Evolutionary conservation across 495 filamentous ascomycete species (phyloP).

Genomic region (Opeltia flavorubescens): DNA sequence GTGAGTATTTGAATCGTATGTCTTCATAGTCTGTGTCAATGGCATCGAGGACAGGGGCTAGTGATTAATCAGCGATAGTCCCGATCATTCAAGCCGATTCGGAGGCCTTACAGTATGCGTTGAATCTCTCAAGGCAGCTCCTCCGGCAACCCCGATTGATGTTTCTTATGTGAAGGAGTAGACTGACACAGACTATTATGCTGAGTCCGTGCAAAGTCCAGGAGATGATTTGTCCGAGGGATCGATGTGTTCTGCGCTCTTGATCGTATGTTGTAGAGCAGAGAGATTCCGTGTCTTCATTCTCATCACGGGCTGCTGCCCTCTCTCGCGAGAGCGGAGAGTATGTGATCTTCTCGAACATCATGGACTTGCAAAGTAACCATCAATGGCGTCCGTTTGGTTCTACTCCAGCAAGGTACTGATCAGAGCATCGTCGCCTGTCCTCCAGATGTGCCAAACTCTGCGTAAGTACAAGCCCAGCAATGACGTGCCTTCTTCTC

Average conservation of each 20-base stretch:
- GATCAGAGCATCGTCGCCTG: background rate
- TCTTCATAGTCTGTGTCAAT: background rate
- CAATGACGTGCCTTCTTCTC: no score
- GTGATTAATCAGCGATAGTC: background rate
- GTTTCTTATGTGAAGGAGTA: background rate
- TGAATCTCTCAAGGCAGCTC: background rate
- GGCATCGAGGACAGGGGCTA: background rate
- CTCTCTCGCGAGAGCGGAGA: background rate
- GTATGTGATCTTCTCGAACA: background rate
- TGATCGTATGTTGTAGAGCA: background rate
- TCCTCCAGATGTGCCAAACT: background rate
- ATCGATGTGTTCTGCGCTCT: background rate
- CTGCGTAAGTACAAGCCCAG: background rate
- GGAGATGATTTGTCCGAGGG: background rate
- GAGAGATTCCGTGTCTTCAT: background rate
- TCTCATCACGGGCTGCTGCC: background rate
- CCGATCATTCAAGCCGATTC: background rate
- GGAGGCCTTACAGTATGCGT: background rate
- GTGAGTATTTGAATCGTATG: background rate
- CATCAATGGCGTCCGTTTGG: background rate
- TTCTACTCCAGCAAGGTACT: background rate
- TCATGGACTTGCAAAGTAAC: background rate
- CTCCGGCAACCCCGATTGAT: background rate
- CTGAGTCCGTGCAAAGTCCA: background rate
- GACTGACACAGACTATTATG: background rate